These are phyloP conservation scores for Poa pratensis DNA, from an alignment of 176 grass and related monocot genomes.

Conservation along the genomic window DNA sequence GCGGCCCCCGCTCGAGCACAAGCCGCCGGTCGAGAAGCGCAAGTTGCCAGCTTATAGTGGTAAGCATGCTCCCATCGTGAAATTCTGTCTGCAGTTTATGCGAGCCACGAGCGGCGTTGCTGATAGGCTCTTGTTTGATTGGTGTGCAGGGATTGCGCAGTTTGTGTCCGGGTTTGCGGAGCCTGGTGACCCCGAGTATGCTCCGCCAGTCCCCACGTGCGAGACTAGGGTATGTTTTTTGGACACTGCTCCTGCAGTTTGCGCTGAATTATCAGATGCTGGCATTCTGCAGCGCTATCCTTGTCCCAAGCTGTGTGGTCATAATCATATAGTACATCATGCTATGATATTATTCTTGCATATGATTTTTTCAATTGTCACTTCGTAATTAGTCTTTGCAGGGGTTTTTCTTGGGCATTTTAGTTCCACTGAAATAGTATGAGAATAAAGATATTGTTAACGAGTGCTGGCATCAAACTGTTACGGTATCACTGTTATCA, in stretches of 20 bases:
- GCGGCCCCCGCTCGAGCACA: slow-evolving; percentile 67
- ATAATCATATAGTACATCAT: slow-evolving; percentile 9
- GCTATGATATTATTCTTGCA: not conserved
- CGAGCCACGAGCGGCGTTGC: no score
- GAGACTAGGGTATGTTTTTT: slow-evolving; percentile 59
- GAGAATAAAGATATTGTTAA: not conserved
- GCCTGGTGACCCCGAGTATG: slow-evolving; percentile 60
- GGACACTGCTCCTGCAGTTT: not conserved
- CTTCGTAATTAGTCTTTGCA: not conserved
- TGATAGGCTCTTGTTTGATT: not conserved
- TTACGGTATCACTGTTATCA: not conserved
- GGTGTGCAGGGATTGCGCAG: slow-evolving; percentile 66
- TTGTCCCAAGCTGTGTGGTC: slow-evolving; percentile 1
- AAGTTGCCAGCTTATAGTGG: slow-evolving; percentile 60
- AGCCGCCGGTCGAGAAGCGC: slow-evolving; percentile 69
- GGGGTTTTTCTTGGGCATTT: not conserved
- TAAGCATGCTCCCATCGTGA: slow-evolving; percentile 5
- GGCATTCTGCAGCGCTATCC: not conserved
- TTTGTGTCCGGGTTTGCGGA: slow-evolving; percentile 64
- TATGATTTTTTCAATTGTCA: not conserved
- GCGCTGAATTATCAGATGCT: not conserved
- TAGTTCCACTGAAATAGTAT: slow-evolving; percentile 3
- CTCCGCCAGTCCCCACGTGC: slow-evolving; percentile 56
- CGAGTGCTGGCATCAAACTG: no score
- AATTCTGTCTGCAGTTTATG: not conserved